These are phyloP conservation scores for Podila minutissima DNA, from an alignment of 192 early-diverging fungal species.

Conservation along the genomic window DNA sequence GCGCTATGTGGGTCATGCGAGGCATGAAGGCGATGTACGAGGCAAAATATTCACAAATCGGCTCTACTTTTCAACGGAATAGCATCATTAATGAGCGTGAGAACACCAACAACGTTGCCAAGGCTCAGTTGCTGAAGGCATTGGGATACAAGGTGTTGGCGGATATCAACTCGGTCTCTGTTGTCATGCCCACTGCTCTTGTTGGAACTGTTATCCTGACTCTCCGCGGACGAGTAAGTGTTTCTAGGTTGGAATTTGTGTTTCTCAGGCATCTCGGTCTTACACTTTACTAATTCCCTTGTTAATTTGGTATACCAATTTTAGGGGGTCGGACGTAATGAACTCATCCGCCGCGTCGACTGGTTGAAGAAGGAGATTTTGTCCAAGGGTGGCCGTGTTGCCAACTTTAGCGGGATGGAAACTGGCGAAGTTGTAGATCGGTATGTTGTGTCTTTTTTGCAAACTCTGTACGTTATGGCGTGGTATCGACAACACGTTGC, in stretches of 20 bases:
- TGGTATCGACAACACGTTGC: background rate
- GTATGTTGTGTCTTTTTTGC: conserved; percentile 26
- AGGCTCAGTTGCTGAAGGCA: conserved; percentile 68
- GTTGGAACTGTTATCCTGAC: conserved; percentile 85
- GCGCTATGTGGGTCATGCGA: too few species aligned
- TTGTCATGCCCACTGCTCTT: conserved; percentile 88
- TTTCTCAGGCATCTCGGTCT: background rate
- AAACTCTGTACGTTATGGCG: background rate
- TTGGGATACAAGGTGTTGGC: conserved; percentile 75
- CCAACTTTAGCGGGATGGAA: conserved; percentile 79
- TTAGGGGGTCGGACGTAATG: conserved; percentile 69
- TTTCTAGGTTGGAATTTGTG: too few species aligned
- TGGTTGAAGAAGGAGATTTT: conserved; percentile 74
- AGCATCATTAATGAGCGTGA: conserved; percentile 50
- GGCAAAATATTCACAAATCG: background rate
- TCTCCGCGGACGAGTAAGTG: conserved; percentile 79
- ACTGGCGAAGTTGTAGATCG: conserved; percentile 80
- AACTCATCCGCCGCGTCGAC: conserved; percentile 79
- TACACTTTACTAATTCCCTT: background rate
- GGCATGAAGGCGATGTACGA: too few species aligned
- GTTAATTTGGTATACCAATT: background rate
- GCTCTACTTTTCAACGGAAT: background rate
- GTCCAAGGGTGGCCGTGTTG: conserved; percentile 78
- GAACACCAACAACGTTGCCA: conserved; percentile 50
- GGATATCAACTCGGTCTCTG: conserved; percentile 76